Base-by-base conservation (phyloP, 352 stramenopile genomes). In the Phytophthora pini region DNA sequence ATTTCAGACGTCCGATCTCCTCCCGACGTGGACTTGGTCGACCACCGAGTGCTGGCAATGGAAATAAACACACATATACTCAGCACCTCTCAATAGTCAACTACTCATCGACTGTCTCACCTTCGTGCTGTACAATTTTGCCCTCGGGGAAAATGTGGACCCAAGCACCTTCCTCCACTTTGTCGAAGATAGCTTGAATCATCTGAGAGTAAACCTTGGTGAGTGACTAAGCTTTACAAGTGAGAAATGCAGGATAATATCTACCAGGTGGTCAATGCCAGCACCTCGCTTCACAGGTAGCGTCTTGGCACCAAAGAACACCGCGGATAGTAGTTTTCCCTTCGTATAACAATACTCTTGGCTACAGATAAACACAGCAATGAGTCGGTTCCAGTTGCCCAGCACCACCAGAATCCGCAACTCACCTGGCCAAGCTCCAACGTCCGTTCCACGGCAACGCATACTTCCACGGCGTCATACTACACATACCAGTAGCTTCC, bases 111-210 rank as follows among this genome's bases (percentile, higher is more conserved):
- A 31, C 7, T 10, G 32, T 53, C 66, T 45, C 61, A 94, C 87
- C 26, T 47, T 82, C 74, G 38, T 68, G 41, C 65, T 95, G 87
- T 6, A 85, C 81, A 59, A 95, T 93, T 57, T 93, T 91, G 53
- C 89, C 89, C 74, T 97, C 89, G 0, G 89, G 89, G 54, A 95
- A 97, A 56, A 97, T 88, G 66, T 97, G 89, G 4, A 97, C 82
- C 89, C 89, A 97, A 15, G 84, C 57, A 12, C 89, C 89, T 9
- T 83, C 52, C 48, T 93, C 75, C 17, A 93, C 79, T 54, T 93
- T 92, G 41, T 97, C 68, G 48, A 94, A 95, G 49, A 97, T 79
- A 10, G 78, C 65, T 54, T 79, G 66, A 1, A 97, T 68, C 80
- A 95, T 93, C 77, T 92, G 55, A 2, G 36, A 32, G 17, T 17